A percentile compares a stretch with the other conserved stretches of the same genome.
These are phyloP conservation scores for Boletus fagicola DNA, from an alignment of 768 basidiomycete genomes.

Conservation along the genomic window DNA sequence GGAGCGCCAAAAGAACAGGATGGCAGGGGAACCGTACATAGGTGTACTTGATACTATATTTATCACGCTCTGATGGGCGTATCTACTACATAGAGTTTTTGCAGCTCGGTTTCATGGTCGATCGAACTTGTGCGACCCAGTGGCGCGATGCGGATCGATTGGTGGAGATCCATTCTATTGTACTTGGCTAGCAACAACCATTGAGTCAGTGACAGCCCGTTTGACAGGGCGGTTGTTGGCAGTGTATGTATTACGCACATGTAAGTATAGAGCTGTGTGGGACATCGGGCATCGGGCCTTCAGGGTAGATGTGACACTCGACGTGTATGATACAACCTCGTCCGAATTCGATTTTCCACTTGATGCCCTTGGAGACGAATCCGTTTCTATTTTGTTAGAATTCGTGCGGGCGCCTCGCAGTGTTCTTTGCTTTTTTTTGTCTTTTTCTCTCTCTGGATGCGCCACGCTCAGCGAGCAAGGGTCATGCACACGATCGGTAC, in stretches of 20 bases:
- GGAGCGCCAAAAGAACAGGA: constrained; percentile 8
- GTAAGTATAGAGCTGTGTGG: background rate
- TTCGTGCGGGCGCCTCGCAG: background rate
- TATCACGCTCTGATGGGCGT: constrained; percentile 11
- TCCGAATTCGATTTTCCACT: background rate
- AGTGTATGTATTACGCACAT: background rate
- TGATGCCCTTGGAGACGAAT: background rate
- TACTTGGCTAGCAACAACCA: background rate
- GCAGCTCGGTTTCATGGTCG: background rate
- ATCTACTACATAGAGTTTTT: constrained; percentile 17
- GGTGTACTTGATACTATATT: constrained; percentile 25
- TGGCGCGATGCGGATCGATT: constrained; percentile 7
- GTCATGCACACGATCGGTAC: too few species aligned
- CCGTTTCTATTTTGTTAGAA: background rate
- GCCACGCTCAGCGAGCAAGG: background rate
- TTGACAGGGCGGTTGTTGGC: background rate
- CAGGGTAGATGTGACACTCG: background rate
- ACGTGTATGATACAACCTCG: background rate
- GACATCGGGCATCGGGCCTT: constrained; percentile 4
- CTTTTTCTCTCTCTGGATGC: background rate
- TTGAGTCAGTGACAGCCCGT: background rate
- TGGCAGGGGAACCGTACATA: constrained; percentile 13
- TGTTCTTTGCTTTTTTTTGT: background rate
- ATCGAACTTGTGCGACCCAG: background rate
- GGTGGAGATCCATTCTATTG: constrained; percentile 2